Evolutionary conservation across 768 basidiomycete species (phyloP), one percentile per base, ranked within the genome.

Genomic region (Suillus cothurnatus): DNA sequence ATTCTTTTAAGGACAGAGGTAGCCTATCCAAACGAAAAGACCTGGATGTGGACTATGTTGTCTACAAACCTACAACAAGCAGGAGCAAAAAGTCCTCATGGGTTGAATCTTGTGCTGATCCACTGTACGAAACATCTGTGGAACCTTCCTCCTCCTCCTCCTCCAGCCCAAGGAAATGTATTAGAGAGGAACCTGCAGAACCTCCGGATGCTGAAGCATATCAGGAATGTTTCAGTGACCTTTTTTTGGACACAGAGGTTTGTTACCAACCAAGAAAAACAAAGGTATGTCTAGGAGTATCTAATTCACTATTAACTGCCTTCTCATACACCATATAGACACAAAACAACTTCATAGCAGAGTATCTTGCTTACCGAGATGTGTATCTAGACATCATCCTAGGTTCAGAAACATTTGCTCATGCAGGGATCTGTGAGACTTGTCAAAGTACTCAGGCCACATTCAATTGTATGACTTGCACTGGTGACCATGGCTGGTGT

Each of bases 271-370:
- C 21, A 32, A 61, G 36, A 34, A 61, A 32, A 61, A 61, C 34
- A 23, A 34, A 36, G 34, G 34, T 34, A 59, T 21, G 8, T 58
- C 57, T 19, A 34, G 15, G 6, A 58, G 31, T 6, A 4, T 8
- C 11, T 23, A 4, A 3, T 7, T 7, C 0, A 1, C 34, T 59
- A 8, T 0, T 21, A 59, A 38, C 17, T 36, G 19, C 11, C 31
- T 59, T 36, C 34, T 41, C n/a, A 38, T 12, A 7, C 2, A 19
- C 28, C 15, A 17, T 39, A 31, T 38, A 64, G 63, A 61, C 57
- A 28, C 63, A 64, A 60, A 64, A 64, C 17, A 23, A 60, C 41
- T 64, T 43, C n/a, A 43, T 64, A 26, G 45, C 56, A 36, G 63
- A 64, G 34, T 64, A 57, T 28, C 39, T 61, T 2, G 38, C 57